Evolutionary conservation across 164 flowering plant species (phyloP), one percentile per base, ranked within the genome.

Genomic region (Stephania japonica): DNA sequence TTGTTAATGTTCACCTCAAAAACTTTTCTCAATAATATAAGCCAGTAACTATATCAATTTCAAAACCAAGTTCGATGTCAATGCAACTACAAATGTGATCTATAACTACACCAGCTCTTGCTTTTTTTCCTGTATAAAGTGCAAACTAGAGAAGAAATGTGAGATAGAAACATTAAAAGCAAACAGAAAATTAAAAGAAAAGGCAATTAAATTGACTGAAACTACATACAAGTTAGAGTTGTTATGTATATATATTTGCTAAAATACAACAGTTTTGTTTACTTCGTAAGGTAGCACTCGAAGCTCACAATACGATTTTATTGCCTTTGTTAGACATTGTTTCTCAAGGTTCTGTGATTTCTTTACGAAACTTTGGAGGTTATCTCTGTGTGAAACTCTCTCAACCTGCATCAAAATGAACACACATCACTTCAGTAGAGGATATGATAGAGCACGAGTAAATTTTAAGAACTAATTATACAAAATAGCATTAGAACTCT

Each of bases 341-440:
- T 94, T 92, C 84, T 94, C 97, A 47, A 92, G 87, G 83, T 85
- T 85, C 84, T 91, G 91, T 62, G 97, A 92, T 82, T 90, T 94
- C 82, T 80, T 91, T 63, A 91, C 89, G 80, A 91, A 91, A 74
- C 93, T 90, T 74, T 70, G 82, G 82, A 94, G 76, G 81, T 85
- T 91, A 76, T 92, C 97, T 78, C 94, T 83, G 78, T 92, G 98
- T n/a, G 97, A 87, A 74, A 94, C 98, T 79, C 91, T 89, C 78
- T 90, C 97, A 78, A 94, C 97, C 98, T 94, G 85, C 78, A 80
- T 50, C 49, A 16, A 72, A 68, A 63, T 21, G 14, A 21, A 32
- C 65, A 23, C 25, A 69, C 61, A 44, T 67, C 68, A 53, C 44
- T 56, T 50, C 62, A 19, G 7, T 19, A 56, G n/a, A 56, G 62